Conservation (phyloP, 2,329 filamentous ascomycete genomes). For the Xylariaceae sp. region DNA sequence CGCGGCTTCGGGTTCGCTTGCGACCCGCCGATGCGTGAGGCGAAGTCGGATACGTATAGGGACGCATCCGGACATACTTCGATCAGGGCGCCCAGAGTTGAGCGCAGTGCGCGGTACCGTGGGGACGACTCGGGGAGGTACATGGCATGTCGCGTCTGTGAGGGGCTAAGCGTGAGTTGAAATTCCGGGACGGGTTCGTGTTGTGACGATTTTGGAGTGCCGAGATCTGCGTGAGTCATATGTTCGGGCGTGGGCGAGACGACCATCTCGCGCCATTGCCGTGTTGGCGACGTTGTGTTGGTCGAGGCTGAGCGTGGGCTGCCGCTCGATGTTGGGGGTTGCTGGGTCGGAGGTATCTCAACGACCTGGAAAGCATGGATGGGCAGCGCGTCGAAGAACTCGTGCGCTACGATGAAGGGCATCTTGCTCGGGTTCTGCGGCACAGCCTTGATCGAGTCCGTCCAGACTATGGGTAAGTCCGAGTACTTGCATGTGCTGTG, state of each 20-base stretch:
- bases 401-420: slow-evolving; percentile 92
- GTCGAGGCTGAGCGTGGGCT: slow-evolving; percentile 45
- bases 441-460: slow-evolving; percentile 81
- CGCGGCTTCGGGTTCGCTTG: slow-evolving; percentile 49
- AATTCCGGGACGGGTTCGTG: slow-evolving; percentile 71
- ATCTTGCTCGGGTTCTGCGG: slow-evolving; percentile 65
- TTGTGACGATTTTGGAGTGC: slow-evolving; percentile 49
- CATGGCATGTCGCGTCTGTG: slow-evolving; percentile 74
- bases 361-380: slow-evolving; percentile 92
- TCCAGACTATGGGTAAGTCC: slow-evolving; percentile 76
- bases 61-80: slow-evolving; percentile 88
- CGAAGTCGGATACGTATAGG: slow-evolving; percentile 76
- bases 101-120: slow-evolving; percentile 72
- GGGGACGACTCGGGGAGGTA: slow-evolving; percentile 79
- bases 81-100: slow-evolving; percentile 64
- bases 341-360: slow-evolving; percentile 41
- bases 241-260: slow-evolving; percentile 62
- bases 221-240: slow-evolving; percentile 50
- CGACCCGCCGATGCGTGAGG: slow-evolving; percentile 74
- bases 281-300: slow-evolving; percentile 34
- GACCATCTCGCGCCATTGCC: slow-evolving; percentile 79
- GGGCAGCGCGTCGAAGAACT: slow-evolving; percentile 96
- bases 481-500: slow-evolving; percentile 73
- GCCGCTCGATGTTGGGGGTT: slow-evolving; percentile 42
- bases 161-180: slow-evolving; percentile 72